Evolutionary conservation across 441 rosid genomes (phyloP).

Genomic region (Mallotus repandus): DNA sequence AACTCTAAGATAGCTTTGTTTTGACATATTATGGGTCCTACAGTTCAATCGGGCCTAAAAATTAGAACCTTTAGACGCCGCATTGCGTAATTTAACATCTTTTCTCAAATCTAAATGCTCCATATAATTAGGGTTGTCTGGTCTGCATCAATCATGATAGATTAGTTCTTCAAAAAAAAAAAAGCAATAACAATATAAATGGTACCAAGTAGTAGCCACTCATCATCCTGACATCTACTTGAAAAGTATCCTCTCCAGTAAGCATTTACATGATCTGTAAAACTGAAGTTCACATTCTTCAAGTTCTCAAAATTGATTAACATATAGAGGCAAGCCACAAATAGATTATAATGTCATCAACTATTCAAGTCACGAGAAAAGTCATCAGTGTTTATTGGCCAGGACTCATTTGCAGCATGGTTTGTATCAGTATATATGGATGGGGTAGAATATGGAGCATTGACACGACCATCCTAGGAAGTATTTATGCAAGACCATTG

Average conservation of each 20-base stretch:
- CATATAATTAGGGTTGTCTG: no score
- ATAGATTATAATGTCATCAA: slow-evolving; percentile 12
- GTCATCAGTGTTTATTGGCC: slow-evolving; percentile 92
- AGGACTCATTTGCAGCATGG: slow-evolving; percentile 64
- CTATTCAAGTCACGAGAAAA: slow-evolving; percentile 78
- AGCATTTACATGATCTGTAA: slow-evolving; percentile 92
- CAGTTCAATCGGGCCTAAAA: no score
- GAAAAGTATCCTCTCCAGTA: slow-evolving; percentile 99
- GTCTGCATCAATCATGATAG: slow-evolving; percentile 1
- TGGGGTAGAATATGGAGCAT: slow-evolving; percentile 95
- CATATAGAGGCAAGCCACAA: slow-evolving; percentile 17
- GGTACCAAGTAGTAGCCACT: slow-evolving; percentile 94
- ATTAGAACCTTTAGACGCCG: no score
- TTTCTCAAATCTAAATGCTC: no score
- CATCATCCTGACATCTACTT: slow-evolving; percentile 94
- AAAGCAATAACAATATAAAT: slow-evolving; percentile 6
- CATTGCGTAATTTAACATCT: no score
- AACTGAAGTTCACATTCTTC: slow-evolving; percentile 48
- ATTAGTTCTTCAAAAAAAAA: slow-evolving; percentile 10
- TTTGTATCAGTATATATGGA: slow-evolving; percentile 99
- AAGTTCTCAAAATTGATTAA: slow-evolving; percentile 25
- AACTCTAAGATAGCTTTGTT: no score
- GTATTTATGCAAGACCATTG: slow-evolving; percentile 15
- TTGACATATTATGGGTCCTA: no score
- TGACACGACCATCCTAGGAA: slow-evolving; percentile 93